phyloP scores from a whole-genome alignment of 2,329 filamentous ascomycete genomes.

The Tympanopsis confertula region DNA sequence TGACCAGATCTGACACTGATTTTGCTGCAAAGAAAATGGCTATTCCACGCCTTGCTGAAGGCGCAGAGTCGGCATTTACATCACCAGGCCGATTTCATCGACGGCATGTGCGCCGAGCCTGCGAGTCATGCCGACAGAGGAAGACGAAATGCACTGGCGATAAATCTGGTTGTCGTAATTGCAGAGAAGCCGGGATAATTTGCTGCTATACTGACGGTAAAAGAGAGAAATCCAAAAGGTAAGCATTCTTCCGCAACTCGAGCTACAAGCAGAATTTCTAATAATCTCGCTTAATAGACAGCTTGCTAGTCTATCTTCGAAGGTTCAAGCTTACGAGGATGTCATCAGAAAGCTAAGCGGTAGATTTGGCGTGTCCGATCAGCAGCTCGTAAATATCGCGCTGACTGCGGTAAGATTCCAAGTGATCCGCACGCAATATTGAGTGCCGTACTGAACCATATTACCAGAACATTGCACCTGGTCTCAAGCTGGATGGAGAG shows the following conservation, averaged over 20 bases:
- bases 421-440: no score
- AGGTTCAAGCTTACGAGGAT: conserved; percentile 1
- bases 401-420: conserved; percentile 14
- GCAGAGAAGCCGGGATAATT: not conserved
- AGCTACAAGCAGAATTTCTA: no score
- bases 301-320: not conserved
- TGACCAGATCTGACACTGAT: no score
- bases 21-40: conserved; percentile 9
- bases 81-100: conserved; percentile 1
- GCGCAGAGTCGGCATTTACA: conserved; percentile 4
- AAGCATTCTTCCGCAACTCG: not conserved
- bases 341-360: not conserved
- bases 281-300: not conserved
- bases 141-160: conserved; percentile 1
- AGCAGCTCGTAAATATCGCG: conserved; percentile 19
- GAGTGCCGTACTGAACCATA: no score
- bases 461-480: not conserved
- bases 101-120: not conserved
- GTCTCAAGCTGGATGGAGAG: not conserved
- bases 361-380: conserved; percentile 11
- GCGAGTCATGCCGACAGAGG: conserved; percentile 1
- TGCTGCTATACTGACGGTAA: conserved; percentile 1
- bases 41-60: conserved; percentile 20
- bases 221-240: conserved; percentile 1
- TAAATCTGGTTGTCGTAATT: conserved; percentile 1